Evolutionary conservation across 257 asterid species (phyloP).

Genomic region (Anisodus tanguticus): DNA sequence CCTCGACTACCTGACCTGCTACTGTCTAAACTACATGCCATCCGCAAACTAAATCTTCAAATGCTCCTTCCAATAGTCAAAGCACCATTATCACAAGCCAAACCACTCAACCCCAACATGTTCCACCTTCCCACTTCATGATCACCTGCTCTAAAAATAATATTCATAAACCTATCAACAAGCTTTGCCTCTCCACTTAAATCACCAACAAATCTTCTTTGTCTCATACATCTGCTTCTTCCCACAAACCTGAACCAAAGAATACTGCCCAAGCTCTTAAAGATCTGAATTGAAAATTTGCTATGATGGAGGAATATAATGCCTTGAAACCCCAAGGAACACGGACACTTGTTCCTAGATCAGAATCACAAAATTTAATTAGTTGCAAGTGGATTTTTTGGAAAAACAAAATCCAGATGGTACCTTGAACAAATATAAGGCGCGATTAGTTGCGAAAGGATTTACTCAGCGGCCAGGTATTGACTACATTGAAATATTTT

Average conservation of each 20-base stretch:
- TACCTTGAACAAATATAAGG: neutral
- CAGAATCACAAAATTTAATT: no score
- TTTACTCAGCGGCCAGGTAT: neutral
- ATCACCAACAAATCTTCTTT: neutral
- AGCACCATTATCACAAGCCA: no score
- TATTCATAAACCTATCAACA: neutral
- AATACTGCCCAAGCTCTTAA: neutral
- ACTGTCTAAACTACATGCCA: no score
- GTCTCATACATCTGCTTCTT: neutral
- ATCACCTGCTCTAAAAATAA: no score
- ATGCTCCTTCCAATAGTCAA: neutral
- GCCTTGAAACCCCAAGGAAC: no score
- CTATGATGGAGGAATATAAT: neutral
- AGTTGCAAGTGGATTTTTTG: no score
- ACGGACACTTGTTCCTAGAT: no score
- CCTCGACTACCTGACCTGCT: no score
- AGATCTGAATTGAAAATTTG: neutral
- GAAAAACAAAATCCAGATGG: neutral
- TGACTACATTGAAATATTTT: neutral
- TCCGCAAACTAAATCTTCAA: neutral
- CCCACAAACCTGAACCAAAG: neutral
- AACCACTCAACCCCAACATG: no score
- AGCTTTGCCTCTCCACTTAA: neutral
- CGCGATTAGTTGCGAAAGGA: neutral
- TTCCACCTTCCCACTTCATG: neutral